These are phyloP conservation scores for Acanthochlamys bracteata DNA, from an alignment of 106 monocot genomes.

Conservation along the genomic window DNA sequence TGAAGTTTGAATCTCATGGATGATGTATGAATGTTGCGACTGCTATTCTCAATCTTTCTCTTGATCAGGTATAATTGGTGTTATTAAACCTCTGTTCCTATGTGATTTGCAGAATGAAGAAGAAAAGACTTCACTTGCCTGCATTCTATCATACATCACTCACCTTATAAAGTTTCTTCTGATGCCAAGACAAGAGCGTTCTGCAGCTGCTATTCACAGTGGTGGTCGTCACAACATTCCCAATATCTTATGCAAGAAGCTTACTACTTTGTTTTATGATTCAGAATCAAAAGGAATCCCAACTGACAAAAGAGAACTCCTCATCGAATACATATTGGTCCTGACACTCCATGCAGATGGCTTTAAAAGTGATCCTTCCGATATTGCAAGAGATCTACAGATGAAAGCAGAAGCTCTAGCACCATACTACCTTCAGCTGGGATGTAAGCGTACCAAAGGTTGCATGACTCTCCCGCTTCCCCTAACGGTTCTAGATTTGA, in stretches of 20 bases:
- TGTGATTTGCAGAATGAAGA: conserved; percentile 35
- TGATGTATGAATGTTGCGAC: no score
- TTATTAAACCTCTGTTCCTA: background rate
- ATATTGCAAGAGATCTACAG: conserved; percentile 66
- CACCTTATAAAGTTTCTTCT: conserved; percentile 56
- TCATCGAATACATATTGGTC: conserved; percentile 78
- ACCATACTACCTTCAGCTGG: conserved; percentile 52
- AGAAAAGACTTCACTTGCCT: conserved; percentile 37
- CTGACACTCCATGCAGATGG: conserved; percentile 64
- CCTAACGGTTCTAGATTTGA: conserved; percentile 26
- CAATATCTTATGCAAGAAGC: conserved; percentile 26
- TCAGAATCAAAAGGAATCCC: conserved; percentile 34
- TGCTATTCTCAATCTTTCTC: no score
- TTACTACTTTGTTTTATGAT: conserved; percentile 43
- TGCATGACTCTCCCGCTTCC: conserved; percentile 57
- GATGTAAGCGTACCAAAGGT: conserved; percentile 19
- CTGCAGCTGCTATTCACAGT: no score
- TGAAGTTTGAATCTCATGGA: no score
- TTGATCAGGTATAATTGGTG: no score
- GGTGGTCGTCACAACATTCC: conserved; percentile 34
- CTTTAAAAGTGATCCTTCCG: conserved; percentile 42
- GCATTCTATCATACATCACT: conserved; percentile 72
- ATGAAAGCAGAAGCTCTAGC: conserved; percentile 26
- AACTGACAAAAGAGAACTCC: conserved; percentile 50
- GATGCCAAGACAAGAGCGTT: conserved; percentile 6